phyloP scores from a whole-genome alignment of 495 filamentous ascomycete genomes.

The Cenococcum geophilum region DNA sequence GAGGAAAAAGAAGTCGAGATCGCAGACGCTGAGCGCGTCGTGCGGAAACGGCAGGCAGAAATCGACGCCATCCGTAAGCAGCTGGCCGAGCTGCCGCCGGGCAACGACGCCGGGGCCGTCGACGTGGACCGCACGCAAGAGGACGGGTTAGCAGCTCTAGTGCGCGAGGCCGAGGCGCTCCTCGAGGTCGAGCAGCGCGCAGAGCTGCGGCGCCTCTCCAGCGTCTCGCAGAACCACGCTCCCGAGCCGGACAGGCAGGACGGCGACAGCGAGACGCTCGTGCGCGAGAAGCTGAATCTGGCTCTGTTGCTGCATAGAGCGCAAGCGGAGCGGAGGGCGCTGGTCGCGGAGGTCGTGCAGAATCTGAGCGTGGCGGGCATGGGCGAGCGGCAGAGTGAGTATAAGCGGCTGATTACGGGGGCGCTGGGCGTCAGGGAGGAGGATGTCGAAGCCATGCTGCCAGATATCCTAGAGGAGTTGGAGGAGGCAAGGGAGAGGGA shows the following conservation, averaged over 20 bases:
- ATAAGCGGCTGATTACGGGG: constrained; percentile 39
- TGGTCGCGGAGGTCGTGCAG: constrained; percentile 33
- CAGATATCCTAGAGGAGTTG: constrained; percentile 45
- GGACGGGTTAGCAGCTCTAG: constrained; percentile 53
- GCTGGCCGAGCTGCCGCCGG: constrained; percentile 44
- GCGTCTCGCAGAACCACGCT: constrained; percentile 5
- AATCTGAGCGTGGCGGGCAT: constrained; percentile 35
- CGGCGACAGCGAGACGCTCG: constrained; percentile 9
- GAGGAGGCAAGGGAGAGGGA: constrained; percentile 47
- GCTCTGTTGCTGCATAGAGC: constrained; percentile 26
- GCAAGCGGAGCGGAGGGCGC: constrained; percentile 30
- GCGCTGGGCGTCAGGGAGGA: constrained; percentile 39
- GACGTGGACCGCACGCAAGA: constrained; percentile 49
- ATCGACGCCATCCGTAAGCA: constrained; percentile 45
- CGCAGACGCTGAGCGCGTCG: constrained; percentile 51
- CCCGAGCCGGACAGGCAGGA: not conserved
- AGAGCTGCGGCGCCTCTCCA: constrained; percentile 17
- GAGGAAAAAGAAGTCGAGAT: constrained; percentile 54
- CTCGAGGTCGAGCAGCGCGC: constrained; percentile 53
- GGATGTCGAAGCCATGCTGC: constrained; percentile 41
- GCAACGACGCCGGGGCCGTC: constrained; percentile 11
- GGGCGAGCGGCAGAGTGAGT: constrained; percentile 33
- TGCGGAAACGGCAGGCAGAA: constrained; percentile 50
- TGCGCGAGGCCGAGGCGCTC: constrained; percentile 63
- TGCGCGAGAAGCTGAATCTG: constrained; percentile 29